A percentile compares a stretch with the other conserved stretches of the same genome.
These are phyloP conservation scores for Boletus speciosus DNA, from an alignment of 768 basidiomycete species.

Conservation along the genomic window DNA sequence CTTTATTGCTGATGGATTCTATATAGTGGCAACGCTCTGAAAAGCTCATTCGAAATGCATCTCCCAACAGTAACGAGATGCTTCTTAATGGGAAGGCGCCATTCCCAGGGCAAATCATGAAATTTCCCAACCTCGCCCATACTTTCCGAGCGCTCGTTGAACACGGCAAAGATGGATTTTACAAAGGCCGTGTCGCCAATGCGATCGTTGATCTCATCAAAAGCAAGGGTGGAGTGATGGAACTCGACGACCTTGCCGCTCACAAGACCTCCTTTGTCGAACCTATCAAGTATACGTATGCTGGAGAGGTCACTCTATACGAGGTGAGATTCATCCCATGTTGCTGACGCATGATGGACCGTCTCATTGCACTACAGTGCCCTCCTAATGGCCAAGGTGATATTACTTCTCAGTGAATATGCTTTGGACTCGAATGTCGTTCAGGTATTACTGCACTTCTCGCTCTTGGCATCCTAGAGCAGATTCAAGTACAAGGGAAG, in stretches of 20 bases:
- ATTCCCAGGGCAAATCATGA: slow-evolving; percentile 78
- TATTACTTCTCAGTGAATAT: background rate
- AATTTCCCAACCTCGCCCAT: slow-evolving; percentile 73
- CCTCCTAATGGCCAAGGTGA: slow-evolving; percentile 94
- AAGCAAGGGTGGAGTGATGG: slow-evolving; percentile 90
- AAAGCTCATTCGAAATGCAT: slow-evolving; percentile 73
- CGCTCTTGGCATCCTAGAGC: slow-evolving; percentile 90
- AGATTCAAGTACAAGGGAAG: slow-evolving; percentile 70
- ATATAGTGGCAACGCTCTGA: slow-evolving; percentile 50
- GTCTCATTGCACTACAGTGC: slow-evolving; percentile 47
- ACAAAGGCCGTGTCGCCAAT: slow-evolving; percentile 86
- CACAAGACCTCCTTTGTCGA: slow-evolving; percentile 79
- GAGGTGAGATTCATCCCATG: slow-evolving; percentile 53
- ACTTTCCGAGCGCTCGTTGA: slow-evolving; percentile 80
- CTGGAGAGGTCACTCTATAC: slow-evolving; percentile 80
- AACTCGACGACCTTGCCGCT: slow-evolving; percentile 84
- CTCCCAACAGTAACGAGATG: slow-evolving; percentile 84
- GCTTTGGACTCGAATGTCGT: background rate
- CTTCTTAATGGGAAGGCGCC: slow-evolving; percentile 82
- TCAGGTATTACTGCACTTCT: slow-evolving; percentile 86
- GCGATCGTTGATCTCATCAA: slow-evolving; percentile 85
- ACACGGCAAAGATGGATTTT: slow-evolving; percentile 89
- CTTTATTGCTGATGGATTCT: slow-evolving; percentile 3
- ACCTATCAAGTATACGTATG: slow-evolving; percentile 90
- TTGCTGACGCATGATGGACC: background rate